Conservation (phyloP, 2,329 filamentous ascomycete species). For the Ophidiomyces ophidiicola region DNA sequence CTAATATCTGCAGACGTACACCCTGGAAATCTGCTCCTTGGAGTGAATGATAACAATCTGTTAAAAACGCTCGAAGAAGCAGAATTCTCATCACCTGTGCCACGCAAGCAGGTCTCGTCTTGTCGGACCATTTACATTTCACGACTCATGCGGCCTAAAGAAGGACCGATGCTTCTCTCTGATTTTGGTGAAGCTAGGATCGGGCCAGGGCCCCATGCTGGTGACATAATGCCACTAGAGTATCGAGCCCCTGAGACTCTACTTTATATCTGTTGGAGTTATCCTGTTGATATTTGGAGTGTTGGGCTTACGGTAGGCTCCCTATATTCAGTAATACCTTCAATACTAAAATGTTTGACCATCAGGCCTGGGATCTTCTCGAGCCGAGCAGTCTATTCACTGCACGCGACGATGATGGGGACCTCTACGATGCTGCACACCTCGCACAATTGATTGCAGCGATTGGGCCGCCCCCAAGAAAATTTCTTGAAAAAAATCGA, state of each 20-base stretch:
- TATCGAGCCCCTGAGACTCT: conserved; percentile 23
- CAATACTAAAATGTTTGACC: too few relatives aligned
- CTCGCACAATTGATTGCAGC: conserved; percentile 36
- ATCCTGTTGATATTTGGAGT: conserved; percentile 25
- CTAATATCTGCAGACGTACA: conserved; percentile 22
- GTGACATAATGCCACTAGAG: conserved; percentile 33
- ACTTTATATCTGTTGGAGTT: conserved; percentile 20
- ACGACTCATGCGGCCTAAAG: neutral
- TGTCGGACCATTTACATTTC: conserved; percentile 24
- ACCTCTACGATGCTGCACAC: conserved; percentile 32
- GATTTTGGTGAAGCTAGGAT: conserved; percentile 28
- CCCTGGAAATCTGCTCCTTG: conserved; percentile 25
- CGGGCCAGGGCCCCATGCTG: conserved; percentile 22
- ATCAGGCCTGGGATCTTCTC: conserved; percentile 38
- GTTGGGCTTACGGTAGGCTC: conserved; percentile 19
- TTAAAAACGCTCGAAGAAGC: conserved; percentile 22
- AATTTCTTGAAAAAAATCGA: conserved; percentile 15
- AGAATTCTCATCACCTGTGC: conserved; percentile 21
- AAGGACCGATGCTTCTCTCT: conserved; percentile 12
- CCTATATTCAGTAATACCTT: conserved; percentile 5
- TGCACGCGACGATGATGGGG: conserved; percentile 25
- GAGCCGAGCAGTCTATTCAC: conserved; percentile 34
- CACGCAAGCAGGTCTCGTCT: conserved; percentile 29
- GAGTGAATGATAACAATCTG: conserved; percentile 20
- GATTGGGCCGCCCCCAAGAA: conserved; percentile 31